phyloP scores from a whole-genome alignment of 768 basidiomycete genomes.

The Mycena sanguinolenta region DNA sequence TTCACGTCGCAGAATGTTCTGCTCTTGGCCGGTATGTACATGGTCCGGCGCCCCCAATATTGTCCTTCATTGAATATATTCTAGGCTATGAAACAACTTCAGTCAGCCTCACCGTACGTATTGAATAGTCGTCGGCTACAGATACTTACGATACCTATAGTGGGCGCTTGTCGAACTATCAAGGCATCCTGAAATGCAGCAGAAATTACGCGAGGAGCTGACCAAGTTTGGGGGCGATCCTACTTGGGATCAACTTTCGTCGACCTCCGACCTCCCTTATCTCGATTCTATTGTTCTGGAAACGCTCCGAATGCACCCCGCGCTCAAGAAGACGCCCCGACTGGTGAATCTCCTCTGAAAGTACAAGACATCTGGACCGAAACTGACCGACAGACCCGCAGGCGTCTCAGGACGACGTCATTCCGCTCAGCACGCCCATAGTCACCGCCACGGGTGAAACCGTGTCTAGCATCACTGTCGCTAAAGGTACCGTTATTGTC shows the following conservation, averaged over 20 bases:
- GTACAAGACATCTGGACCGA: no score
- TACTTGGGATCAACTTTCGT: slow-evolving; percentile 50
- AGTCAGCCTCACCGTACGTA: slow-evolving; percentile 55
- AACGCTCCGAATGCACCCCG: slow-evolving; percentile 59
- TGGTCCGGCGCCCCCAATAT: background rate
- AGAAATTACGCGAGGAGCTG: slow-evolving; percentile 65
- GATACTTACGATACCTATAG: background rate
- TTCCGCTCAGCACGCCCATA: slow-evolving; percentile 70
- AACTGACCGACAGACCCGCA: slow-evolving; percentile 34
- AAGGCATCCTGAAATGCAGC: slow-evolving; percentile 58
- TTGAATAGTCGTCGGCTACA: background rate
- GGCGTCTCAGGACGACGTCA: slow-evolving; percentile 66
- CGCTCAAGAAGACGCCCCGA: slow-evolving; percentile 51
- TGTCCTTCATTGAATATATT: slow-evolving; percentile 15
- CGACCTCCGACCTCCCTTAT: slow-evolving; percentile 58
- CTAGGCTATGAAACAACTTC: slow-evolving; percentile 67
- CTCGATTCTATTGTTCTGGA: slow-evolving; percentile 67
- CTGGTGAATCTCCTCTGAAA: slow-evolving; percentile 55
- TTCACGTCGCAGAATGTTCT: slow-evolving; percentile 48
- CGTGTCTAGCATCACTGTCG: slow-evolving; percentile 56
- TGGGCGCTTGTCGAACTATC: slow-evolving; percentile 73
- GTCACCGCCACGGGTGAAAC: slow-evolving; percentile 54
- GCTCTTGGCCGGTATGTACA: slow-evolving; percentile 51
- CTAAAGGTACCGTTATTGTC: slow-evolving; percentile 60
- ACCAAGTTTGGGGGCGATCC: slow-evolving; percentile 60